phyloP scores from a whole-genome alignment of 108 stramenopile species.

The Pseudonitzschia pungens region DNA sequence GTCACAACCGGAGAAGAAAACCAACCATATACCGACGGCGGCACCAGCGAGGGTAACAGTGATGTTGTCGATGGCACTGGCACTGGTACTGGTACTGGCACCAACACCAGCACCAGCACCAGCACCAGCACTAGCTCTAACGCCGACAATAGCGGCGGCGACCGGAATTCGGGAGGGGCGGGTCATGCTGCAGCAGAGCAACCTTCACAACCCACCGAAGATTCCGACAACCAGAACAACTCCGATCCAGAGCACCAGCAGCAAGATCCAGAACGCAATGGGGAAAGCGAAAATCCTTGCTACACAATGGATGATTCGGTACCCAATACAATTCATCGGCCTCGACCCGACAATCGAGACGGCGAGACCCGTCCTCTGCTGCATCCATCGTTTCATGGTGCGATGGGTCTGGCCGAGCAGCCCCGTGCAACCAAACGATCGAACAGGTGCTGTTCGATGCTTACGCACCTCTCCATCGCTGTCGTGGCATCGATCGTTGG shows the following conservation, averaged over 20 bases:
- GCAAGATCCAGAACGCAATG: constrained; percentile 9
- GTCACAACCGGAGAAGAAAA: constrained; percentile 25
- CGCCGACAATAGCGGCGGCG: background rate
- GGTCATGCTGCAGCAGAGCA: background rate
- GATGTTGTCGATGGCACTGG: no score
- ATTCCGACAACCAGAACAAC: background rate
- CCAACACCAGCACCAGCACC: no score
- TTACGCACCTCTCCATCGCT: constrained; percentile 49
- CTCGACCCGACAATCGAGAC: background rate
- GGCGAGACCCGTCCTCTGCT: constrained; percentile 12
- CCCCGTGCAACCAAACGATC: constrained; percentile 43
- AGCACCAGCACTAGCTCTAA: no score
- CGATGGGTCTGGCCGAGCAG: constrained; percentile 5
- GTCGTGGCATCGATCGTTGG: constrained; percentile 37
- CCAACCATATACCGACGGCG: constrained; percentile 11
- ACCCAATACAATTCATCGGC: background rate
- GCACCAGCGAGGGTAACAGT: constrained; percentile 12
- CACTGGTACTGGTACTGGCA: no score
- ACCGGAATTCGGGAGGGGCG: background rate
- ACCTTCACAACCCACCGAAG: background rate
- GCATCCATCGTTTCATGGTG: constrained; percentile 20
- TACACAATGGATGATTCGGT: background rate
- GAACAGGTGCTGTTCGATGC: constrained; percentile 36
- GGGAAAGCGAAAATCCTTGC: constrained; percentile 4
- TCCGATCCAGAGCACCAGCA: background rate